These are phyloP conservation scores for Sindora glabra DNA, from an alignment of 306 rosid genomes.

Conservation along the genomic window DNA sequence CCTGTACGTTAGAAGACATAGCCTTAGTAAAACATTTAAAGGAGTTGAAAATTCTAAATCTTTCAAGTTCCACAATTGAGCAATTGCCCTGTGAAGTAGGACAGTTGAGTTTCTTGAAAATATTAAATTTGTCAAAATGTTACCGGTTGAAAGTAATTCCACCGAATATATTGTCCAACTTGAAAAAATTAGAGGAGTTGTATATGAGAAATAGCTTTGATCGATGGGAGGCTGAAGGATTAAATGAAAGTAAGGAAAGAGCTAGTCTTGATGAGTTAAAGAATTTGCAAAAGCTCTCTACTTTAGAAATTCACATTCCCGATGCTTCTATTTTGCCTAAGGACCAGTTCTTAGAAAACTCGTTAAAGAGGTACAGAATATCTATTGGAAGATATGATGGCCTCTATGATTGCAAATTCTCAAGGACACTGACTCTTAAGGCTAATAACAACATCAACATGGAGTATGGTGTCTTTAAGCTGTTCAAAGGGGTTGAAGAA, in stretches of 20 bases:
- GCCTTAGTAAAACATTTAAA: background rate
- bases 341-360: background rate
- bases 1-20: background rate
- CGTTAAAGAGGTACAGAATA: background rate
- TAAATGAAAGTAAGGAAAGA: background rate
- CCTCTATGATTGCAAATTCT: no score
- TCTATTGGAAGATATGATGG: no score
- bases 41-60: background rate
- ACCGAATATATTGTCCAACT: background rate
- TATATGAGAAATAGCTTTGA: background rate
- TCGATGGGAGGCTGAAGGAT: background rate
- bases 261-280: background rate
- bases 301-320: background rate
- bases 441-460: no score
- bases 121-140: background rate
- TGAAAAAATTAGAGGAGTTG: background rate
- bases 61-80: rapidly evolving
- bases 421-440: no score
- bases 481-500: no score
- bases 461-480: no score
- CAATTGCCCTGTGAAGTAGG: background rate
- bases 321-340: background rate
- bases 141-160: rapidly evolving
- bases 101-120: background rate
- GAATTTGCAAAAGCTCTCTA: background rate